These are phyloP conservation scores for Amanita thiersii DNA, from an alignment of 768 basidiomycete species.

Conservation along the genomic window DNA sequence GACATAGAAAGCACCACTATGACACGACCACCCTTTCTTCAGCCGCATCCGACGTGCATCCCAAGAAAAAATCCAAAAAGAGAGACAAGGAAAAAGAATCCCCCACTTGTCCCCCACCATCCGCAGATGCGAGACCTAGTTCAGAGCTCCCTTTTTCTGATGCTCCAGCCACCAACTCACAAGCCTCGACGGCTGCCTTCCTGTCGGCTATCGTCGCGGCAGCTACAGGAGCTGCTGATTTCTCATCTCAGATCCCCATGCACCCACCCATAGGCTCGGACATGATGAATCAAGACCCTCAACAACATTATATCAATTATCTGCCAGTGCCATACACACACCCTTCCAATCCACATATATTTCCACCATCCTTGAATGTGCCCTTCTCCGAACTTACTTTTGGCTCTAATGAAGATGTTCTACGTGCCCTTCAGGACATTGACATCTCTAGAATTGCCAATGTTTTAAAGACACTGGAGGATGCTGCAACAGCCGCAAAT, in stretches of 20 bases:
- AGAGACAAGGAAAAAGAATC: constrained; percentile 27
- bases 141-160: background rate
- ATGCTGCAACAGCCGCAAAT: constrained; percentile 40
- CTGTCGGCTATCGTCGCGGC: constrained; percentile 61
- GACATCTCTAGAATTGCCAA: constrained; percentile 65
- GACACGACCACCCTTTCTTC: constrained; percentile 1
- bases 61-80: constrained; percentile 21
- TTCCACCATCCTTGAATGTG: constrained; percentile 12
- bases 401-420: constrained; percentile 63
- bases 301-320: constrained; percentile 17
- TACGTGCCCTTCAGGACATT: constrained; percentile 65
- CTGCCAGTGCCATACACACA: constrained; percentile 7
- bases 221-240: constrained; percentile 41
- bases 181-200: constrained; percentile 48
- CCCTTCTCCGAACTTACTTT: constrained; percentile 31
- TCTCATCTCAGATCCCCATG: constrained; percentile 4
- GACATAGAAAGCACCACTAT: constrained; percentile 15
- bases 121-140: constrained; percentile 22
- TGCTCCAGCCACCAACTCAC: constrained; percentile 12
- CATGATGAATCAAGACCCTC: constrained; percentile 9
- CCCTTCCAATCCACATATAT: constrained; percentile 14
- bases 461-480: constrained; percentile 57
- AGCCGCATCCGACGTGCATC: constrained; percentile 4
- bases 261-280: background rate
- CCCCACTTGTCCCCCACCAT: constrained; percentile 9